Evolutionary conservation across 176 grass and related monocot species (phyloP).

Genomic region (Calamus simplicifolius): DNA sequence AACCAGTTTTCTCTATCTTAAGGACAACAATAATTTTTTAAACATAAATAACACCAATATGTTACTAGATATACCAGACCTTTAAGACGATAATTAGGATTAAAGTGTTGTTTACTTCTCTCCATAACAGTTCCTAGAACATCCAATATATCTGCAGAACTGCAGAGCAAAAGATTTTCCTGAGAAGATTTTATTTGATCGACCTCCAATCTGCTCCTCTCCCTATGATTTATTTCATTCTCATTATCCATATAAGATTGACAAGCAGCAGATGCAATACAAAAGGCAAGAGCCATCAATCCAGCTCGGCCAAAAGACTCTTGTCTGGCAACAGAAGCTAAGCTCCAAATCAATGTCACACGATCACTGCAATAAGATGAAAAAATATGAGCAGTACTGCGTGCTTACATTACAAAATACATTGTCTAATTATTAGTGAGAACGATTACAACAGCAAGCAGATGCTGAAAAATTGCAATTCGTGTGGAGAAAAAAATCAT

Average conservation of each 20-base stretch:
- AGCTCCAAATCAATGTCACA: conserved; percentile 58
- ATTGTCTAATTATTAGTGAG: too few relatives aligned
- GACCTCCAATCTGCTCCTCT: conserved; percentile 13
- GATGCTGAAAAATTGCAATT: too few relatives aligned
- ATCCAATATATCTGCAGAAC: conserved; percentile 56
- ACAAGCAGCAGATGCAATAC: conserved; percentile 59
- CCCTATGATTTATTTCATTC: conserved; percentile 18
- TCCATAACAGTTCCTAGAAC: conserved; percentile 65
- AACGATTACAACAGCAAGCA: too few relatives aligned
- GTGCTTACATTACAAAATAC: too few relatives aligned
- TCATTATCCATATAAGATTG: conserved; percentile 30
- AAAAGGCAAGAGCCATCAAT: conserved; percentile 87
- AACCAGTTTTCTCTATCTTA: too few relatives aligned
- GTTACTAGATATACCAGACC: conserved; percentile 21
- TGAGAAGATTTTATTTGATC: conserved; percentile 28
- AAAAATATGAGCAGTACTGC: neutral
- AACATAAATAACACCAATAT: neutral
- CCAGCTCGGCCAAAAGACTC: conserved; percentile 88
- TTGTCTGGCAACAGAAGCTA: conserved; percentile 62
- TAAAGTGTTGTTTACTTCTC: conserved; percentile 96
- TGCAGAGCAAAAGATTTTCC: conserved; percentile 21
- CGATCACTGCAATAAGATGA: conserved; percentile 47
- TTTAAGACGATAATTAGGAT: conserved; percentile 95
- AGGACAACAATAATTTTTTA: too few relatives aligned
- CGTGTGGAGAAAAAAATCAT: too few relatives aligned